A percentile compares a stretch with the other conserved stretches of the same genome.
Conservation (phyloP, 306 rosid species). For the Carpinus viminea region DNA sequence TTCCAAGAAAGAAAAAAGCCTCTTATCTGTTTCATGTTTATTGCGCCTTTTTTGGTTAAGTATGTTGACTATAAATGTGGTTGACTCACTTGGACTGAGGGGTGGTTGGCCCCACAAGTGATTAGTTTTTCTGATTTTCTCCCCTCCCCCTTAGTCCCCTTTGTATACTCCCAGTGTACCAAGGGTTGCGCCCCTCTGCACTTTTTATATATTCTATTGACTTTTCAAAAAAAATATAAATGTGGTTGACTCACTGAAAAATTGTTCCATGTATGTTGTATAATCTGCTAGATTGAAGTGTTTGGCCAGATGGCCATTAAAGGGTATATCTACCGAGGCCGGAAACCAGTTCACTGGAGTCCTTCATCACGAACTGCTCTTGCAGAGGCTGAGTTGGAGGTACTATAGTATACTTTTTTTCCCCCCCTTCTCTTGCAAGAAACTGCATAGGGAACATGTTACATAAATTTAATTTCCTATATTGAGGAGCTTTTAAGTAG, state of each 20-base stretch:
- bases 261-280: constrained; percentile 20
- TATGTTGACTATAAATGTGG: background rate
- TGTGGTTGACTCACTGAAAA: background rate
- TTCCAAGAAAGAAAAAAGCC: background rate
- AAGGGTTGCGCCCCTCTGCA: too few species aligned
- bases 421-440: constrained; percentile 13
- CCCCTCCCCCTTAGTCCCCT: too few species aligned
- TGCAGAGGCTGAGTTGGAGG: constrained; percentile 99
- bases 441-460: constrained; percentile 16
- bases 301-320: constrained; percentile 95
- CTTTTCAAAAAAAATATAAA: too few species aligned
- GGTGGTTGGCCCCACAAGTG: too few species aligned
- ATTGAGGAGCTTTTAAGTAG: constrained; percentile 3
- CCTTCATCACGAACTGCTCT: constrained; percentile 98
- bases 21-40: background rate
- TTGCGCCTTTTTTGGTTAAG: background rate
- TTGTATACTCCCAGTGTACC: too few species aligned
- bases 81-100: background rate
- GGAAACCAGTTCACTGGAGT: constrained; percentile 99
- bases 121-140: too few species aligned
- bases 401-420: constrained; percentile 27
- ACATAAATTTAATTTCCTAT: background rate
- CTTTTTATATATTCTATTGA: too few species aligned
- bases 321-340: constrained; percentile 92
- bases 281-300: constrained; percentile 81